phyloP scores from a whole-genome alignment of 148 eudicot species.

The Chenopodium formosanum region DNA sequence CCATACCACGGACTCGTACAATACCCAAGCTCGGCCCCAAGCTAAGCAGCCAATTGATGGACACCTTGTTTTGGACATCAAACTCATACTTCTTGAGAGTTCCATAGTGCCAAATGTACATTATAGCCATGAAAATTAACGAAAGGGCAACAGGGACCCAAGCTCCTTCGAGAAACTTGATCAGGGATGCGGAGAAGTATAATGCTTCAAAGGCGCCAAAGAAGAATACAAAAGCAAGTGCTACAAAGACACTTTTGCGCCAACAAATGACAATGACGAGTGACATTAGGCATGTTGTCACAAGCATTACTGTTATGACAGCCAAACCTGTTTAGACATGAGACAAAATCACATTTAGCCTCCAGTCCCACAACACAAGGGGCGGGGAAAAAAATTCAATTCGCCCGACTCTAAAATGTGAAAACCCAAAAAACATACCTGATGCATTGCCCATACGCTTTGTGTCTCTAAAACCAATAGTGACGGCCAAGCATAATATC shows the following conservation, averaged over 20 bases:
- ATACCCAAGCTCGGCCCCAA: constrained; percentile 82
- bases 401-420: neutral
- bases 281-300: constrained; percentile 97
- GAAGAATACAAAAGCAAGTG: constrained; percentile 64
- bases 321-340: constrained; percentile 71
- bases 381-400: too few species aligned
- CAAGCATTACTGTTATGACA: constrained; percentile 95
- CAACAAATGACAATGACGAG: constrained; percentile 88
- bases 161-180: constrained; percentile 94
- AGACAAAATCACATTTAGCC: neutral
- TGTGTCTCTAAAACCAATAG: constrained; percentile 92
- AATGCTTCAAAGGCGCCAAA: constrained; percentile 90
- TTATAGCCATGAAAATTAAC: constrained; percentile 58
- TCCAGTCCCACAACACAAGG: neutral
- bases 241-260: constrained; percentile 64
- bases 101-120: constrained; percentile 88
- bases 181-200: constrained; percentile 85
- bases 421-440: constrained; percentile 40
- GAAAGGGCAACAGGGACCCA: constrained; percentile 94
- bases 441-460: constrained; percentile 89
- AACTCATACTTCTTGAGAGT: constrained; percentile 72
- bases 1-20: constrained; percentile 85
- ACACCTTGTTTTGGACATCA: constrained; percentile 87
- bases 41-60: constrained; percentile 87
- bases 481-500: constrained; percentile 84